Conservation (phyloP, 2,329 filamentous ascomycete species). For the Pseudocercospora musae region DNA sequence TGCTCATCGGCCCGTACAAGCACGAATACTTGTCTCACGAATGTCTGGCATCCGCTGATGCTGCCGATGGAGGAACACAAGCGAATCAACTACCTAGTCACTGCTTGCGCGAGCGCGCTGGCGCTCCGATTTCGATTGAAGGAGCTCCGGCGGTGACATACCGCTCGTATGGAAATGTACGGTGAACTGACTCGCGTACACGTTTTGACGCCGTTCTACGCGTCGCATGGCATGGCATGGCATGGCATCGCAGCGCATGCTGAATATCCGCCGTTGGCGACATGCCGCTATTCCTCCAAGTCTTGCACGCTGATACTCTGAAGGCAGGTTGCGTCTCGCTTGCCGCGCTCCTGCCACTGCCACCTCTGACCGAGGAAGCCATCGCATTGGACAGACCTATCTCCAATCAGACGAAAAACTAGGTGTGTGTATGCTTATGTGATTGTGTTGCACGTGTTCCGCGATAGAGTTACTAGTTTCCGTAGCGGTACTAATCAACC, state of each 20-base stretch:
- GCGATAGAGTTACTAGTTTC: no score
- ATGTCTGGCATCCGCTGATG: not conserved
- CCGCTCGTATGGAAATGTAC: not conserved
- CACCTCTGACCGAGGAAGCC: not conserved
- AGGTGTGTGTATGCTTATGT: no score
- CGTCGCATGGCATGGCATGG: no score
- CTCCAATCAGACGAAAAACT: no score
- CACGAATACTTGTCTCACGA: not conserved
- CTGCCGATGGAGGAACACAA: not conserved
- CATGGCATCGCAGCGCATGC: no score
- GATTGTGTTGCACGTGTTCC: no score
- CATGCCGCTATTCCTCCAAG: not conserved
- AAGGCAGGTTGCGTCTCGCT: not conserved
- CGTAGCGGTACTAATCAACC: no score
- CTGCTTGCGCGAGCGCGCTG: not conserved
- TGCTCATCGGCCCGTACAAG: not conserved
- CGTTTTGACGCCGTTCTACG: not conserved
- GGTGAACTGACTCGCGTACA: slow-evolving; percentile 5
- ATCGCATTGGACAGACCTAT: not conserved
- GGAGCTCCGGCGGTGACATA: not conserved
- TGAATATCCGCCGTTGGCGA: not conserved
- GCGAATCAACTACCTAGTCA: no score
- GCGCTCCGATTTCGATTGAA: not conserved
- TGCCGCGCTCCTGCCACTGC: not conserved
- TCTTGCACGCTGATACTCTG: not conserved